phyloP scores from a whole-genome alignment of 2,329 filamentous ascomycete species.

The Nigrograna mackinnonii region DNA sequence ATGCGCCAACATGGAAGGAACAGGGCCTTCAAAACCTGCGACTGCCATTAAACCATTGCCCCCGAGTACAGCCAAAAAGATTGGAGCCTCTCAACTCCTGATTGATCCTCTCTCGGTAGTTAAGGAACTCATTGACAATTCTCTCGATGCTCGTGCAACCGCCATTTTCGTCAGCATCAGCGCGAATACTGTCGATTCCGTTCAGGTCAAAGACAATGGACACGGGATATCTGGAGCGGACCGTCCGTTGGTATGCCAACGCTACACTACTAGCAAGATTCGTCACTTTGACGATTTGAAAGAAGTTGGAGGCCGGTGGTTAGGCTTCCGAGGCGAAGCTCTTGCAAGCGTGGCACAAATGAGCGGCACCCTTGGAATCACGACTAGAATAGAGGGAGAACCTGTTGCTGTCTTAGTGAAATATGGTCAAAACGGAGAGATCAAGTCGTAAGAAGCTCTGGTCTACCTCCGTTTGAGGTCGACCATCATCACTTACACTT shows the following conservation, averaged over 20 bases:
- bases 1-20: too few relatives aligned
- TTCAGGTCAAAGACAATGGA: slow-evolving; percentile 71
- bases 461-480: too few relatives aligned
- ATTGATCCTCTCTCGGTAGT: slow-evolving; percentile 64
- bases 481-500: neutral
- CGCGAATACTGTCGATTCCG: slow-evolving; percentile 67
- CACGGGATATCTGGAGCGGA: slow-evolving; percentile 68
- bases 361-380: slow-evolving; percentile 60
- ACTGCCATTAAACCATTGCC: slow-evolving; percentile 49
- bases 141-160: slow-evolving; percentile 71
- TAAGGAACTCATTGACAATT: slow-evolving; percentile 79
- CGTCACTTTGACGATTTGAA: slow-evolving; percentile 64
- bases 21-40: too few relatives aligned
- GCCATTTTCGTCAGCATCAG: slow-evolving; percentile 68
- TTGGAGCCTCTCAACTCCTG: slow-evolving; percentile 66
- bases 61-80: slow-evolving; percentile 51
- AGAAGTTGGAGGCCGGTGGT: slow-evolving; percentile 57
- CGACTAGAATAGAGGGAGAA: slow-evolving; percentile 66
- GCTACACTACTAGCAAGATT: slow-evolving; percentile 77
- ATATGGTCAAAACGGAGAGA: slow-evolving; percentile 54
- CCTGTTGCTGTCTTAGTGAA: slow-evolving; percentile 58
- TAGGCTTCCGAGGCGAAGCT: slow-evolving; percentile 80
- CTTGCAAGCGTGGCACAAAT: slow-evolving; percentile 68
- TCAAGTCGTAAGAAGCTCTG: slow-evolving; percentile 43
- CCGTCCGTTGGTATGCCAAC: slow-evolving; percentile 63